Conservation (phyloP, 805 yeast genomes). For the Candida methanosorbosa region DNA sequence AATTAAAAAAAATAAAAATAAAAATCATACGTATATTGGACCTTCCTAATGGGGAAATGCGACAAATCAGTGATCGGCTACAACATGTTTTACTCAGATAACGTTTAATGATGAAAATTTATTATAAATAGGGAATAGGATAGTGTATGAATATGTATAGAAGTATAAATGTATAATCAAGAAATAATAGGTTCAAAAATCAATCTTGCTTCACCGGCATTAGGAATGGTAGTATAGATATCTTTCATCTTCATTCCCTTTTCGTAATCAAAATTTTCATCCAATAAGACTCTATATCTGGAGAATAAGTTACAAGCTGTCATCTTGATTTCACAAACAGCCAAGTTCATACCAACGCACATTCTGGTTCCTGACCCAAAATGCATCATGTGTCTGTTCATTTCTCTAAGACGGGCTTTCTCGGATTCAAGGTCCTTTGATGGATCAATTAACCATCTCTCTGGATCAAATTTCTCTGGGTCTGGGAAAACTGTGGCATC, state of each 20-base stretch:
- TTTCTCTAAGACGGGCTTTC: conserved; percentile 28
- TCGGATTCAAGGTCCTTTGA: conserved; percentile 17
- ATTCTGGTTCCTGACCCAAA: conserved; percentile 68
- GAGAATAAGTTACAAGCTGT: conserved; percentile 45
- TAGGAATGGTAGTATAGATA: conserved; percentile 23
- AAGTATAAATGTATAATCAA: too few relatives aligned
- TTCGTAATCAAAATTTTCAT: conserved; percentile 17
- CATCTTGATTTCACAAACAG: conserved; percentile 56
- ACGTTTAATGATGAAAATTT: too few relatives aligned
- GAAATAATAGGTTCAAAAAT: conserved; percentile 2
- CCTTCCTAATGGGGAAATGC: too few relatives aligned
- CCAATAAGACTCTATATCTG: conserved; percentile 26
- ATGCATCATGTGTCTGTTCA: conserved; percentile 51
- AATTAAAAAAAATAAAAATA: background rate
- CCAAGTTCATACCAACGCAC: conserved; percentile 69
- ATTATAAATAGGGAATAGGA: too few relatives aligned
- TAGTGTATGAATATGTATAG: too few relatives aligned
- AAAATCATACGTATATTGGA: background rate
- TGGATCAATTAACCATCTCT: conserved; percentile 45
- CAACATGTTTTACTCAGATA: too few relatives aligned
- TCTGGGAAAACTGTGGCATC: conserved; percentile 38
- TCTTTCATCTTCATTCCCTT: conserved; percentile 17
- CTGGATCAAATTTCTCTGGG: conserved; percentile 39
- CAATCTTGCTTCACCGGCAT: conserved; percentile 3
- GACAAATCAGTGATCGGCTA: too few relatives aligned